Base-by-base conservation (phyloP, 371 early-diverging fungal genomes). In the Mucor mucedo region DNA sequence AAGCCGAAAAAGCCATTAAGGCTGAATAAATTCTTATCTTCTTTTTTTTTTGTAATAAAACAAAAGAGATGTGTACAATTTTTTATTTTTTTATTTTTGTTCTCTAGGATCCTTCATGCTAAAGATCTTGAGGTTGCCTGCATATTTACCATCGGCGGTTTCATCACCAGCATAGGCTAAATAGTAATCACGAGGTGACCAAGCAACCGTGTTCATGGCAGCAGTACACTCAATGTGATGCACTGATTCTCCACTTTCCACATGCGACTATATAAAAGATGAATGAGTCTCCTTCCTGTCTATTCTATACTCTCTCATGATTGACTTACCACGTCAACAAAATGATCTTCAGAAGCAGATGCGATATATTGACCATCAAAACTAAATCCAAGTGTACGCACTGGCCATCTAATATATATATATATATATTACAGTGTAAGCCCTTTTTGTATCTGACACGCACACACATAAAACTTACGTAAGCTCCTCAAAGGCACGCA, bases 111-210 rank as follows among this genome's bases (percentile, higher is more conserved):
- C 77, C 55, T 77, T 80, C 58, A 80, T 69, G 28, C 73, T 78
- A 52, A 78, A 82, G 2, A 82, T 79, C 49, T 72, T 73, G 4
- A 82, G 55, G 41, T 82, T 82, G 8, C 83, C 83, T 27, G 77
- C 75, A 41, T 78, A 76, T 61, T 78, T 74, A 6, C 76, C 77
- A 65, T 82, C 83, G 8, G 69, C 61, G 3, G 75, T 67, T 65
- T 91, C 92, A 60, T 93, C 93, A n/a, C 91, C 90, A 2, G 93
- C 90, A 76, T 88, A 95, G 6, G 93, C 93, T 28, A 95, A 80
- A 27, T 91, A 70, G 66, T 90, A 90, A 64, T 89, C 87, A 32
- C 69, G 75, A 13, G 95, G 95, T 66, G 93, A 91, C 93, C 93
- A 95, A 38, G 93, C 91, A 2, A 92, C 87, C 0, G 90, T 87